A percentile compares a stretch with the other conserved stretches of the same genome.
Evolutionary conservation across 352 stramenopile species (phyloP).

Genomic region (Hyaloperonospora brassicae): DNA sequence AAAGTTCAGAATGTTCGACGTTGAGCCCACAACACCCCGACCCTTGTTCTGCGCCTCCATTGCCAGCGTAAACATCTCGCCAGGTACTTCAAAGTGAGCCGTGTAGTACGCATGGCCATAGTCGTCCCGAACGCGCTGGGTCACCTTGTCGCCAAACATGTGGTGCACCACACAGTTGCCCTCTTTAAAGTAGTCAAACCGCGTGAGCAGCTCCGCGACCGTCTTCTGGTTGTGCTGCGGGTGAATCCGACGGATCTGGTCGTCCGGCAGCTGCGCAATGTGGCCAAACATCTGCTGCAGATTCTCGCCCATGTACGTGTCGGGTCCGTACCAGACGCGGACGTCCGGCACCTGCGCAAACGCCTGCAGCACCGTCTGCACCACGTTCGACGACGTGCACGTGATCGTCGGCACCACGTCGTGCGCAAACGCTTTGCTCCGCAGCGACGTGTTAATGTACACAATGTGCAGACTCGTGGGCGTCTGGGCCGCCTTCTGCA

Average conservation of each 20-base stretch:
- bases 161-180: constrained; percentile 97
- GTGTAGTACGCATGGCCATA: constrained; percentile 92
- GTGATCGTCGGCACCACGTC: constrained; percentile 94
- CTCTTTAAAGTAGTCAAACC: constrained; percentile 92
- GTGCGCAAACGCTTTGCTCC: constrained; percentile 92
- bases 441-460: constrained; percentile 97
- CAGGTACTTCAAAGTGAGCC: constrained; percentile 95
- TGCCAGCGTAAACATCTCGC: constrained; percentile 98
- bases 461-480: constrained; percentile 92
- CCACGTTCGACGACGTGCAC: constrained; percentile 94
- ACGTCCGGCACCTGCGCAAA: constrained; percentile 88
- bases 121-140: constrained; percentile 85
- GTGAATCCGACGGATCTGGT: constrained; percentile 81
- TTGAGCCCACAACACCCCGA: constrained; percentile 91
- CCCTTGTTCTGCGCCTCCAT: constrained; percentile 90
- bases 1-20: constrained; percentile 96
- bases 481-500: constrained; percentile 83
- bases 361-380: constrained; percentile 93
- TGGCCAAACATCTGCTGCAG: constrained; percentile 90
- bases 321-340: constrained; percentile 89
- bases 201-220: constrained; percentile 72
- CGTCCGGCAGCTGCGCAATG: constrained; percentile 66
- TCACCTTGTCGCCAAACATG: constrained; percentile 95
- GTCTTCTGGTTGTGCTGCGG: constrained; percentile 75
- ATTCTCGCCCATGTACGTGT: constrained; percentile 98